phyloP scores from a whole-genome alignment of 371 early-diverging fungal species.

The Rhizopus stolonifer region DNA sequence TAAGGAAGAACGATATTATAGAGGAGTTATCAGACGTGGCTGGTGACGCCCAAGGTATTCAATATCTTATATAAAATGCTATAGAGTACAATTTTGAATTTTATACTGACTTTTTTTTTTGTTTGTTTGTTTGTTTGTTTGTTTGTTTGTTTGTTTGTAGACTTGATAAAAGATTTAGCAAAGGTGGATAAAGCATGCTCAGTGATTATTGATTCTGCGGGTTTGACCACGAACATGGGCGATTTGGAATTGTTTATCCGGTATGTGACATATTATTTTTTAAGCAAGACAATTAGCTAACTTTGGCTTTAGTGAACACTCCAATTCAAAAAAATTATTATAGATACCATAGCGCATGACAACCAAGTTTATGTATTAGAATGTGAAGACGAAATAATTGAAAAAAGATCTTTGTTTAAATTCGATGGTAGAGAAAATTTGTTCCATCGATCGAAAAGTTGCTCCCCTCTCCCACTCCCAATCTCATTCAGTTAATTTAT shows the following conservation, averaged over 20 bases:
- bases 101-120: conserved; percentile 17
- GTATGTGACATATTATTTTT: conserved; percentile 14
- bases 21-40: conserved; percentile 3
- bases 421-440: conserved; percentile 15
- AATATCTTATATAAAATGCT: conserved; percentile 10
- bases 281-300: conserved; percentile 17
- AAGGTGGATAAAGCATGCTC: conserved; percentile 12
- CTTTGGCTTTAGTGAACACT: conserved; percentile 15
- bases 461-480: conserved; percentile 2
- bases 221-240: conserved; percentile 18
- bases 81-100: not conserved
- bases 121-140: no score
- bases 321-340: conserved; percentile 14
- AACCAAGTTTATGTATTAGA: conserved; percentile 17
- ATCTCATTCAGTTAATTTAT: not conserved
- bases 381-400: conserved; percentile 1
- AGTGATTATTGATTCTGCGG: conserved; percentile 18
- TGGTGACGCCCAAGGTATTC: conserved; percentile 13
- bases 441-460: conserved; percentile 17
- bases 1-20: conserved; percentile 7
- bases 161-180: conserved; percentile 12
- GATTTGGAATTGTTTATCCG: conserved; percentile 18
- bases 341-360: conserved; percentile 20
- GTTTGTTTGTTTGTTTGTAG: no score
- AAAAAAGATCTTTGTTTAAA: conserved; percentile 10